Evolutionary conservation across 139 green algal genomes (phyloP).

Genomic region (Chlorella sp.): DNA sequence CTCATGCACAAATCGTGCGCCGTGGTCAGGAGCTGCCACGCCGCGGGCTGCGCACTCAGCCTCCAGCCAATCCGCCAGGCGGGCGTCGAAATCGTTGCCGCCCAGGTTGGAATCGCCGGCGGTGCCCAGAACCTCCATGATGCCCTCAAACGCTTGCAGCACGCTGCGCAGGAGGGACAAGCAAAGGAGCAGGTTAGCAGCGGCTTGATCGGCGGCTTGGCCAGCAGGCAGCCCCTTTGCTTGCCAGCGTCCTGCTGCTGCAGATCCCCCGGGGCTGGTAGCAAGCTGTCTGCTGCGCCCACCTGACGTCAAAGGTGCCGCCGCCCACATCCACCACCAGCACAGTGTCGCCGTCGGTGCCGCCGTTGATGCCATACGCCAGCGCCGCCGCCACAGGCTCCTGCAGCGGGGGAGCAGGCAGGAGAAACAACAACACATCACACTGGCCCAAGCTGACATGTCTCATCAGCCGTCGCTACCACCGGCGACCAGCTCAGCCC

Average conservation of each 20-base stretch:
- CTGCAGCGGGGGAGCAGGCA: no score
- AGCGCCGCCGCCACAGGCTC: constrained; percentile 82
- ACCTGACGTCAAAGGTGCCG: constrained; percentile 79
- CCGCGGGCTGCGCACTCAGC: neutral
- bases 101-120: constrained; percentile 74
- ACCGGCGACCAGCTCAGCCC: no score
- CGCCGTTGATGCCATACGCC: constrained; percentile 75
- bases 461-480: no score
- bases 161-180: constrained; percentile 41
- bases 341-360: constrained; percentile 55
- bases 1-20: neutral
- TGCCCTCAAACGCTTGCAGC: constrained; percentile 81
- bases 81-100: constrained; percentile 79
- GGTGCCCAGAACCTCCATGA: constrained; percentile 75
- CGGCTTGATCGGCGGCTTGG: neutral
- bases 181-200: no score
- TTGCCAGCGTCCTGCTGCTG: no score
- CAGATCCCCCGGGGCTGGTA: no score
- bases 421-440: no score
- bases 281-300: neutral
- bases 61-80: constrained; percentile 53
- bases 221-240: no score
- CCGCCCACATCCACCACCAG: constrained; percentile 90
- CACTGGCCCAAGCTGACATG: no score
- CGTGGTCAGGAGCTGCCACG: neutral